Base-by-base conservation (phyloP, 2,329 filamentous ascomycete species). In the Fusarium siculi region DNA sequence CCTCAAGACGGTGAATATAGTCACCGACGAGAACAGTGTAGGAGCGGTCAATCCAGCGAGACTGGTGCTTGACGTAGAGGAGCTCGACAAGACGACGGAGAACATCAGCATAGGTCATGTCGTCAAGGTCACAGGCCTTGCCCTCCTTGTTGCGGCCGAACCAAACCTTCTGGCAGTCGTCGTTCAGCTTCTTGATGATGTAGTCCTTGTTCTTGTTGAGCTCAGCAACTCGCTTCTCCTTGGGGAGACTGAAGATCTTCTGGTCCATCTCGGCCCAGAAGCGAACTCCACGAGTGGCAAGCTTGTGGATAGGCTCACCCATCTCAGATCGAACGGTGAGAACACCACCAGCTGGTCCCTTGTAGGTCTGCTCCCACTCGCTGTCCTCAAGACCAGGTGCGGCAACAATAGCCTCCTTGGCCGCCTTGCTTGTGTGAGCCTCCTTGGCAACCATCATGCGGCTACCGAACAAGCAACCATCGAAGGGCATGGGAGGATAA, bases 251-350 rank as follows among this genome's bases (percentile, higher is more conserved):
- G 87, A 99, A 99, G 79, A 99, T 98, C 85, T 97, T 98, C 83
- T 97, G 90, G 80, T 99, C 96, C 95, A 99, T 97, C 85, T 99
- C 97, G 55, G 95, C 92, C 96, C 96, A 99, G 87, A 99, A 97
- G 61, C 90, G 87, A 53, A 99, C 95, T 89, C 96, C 96, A 66
- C 97, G 93, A 54, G 96, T 99, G 21, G 96, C 97, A 67, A 99
- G 90, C 87, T 99, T 99, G 87, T 99, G 96, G 71, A 99, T 99
- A 10, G 96, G 97, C 87, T 99, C 96, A 50, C 96, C 97, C 97
- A 99, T 99, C 85, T 99, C 96, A 3, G 96, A 99, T 73, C 95
- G 91, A 54, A 99, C 96, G 34, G 96, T 99, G 78, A 99, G 96
- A 72, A 99, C 91, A 81, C 96, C 96, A 78, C 96, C 96, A 64